Evolutionary conservation across 768 basidiomycete species (phyloP).

Genomic region (Rhodotorula graminis): DNA sequence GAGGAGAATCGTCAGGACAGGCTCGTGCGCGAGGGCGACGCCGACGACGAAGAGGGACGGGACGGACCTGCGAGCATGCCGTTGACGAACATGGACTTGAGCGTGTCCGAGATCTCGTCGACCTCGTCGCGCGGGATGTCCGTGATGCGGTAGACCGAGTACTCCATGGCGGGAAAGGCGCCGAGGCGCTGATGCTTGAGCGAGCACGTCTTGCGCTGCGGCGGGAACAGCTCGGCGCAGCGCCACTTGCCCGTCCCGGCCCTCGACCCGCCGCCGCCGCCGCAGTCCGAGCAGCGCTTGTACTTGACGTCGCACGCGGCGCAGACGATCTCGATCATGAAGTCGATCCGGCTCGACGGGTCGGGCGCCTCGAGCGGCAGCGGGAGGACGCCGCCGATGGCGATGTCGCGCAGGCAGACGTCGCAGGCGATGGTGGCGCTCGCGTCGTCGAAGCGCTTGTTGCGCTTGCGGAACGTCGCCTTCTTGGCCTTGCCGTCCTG

Average conservation of each 20-base stretch:
- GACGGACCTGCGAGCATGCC: slow-evolving; percentile 15
- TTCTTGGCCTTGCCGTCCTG: neutral
- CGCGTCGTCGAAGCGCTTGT: slow-evolving; percentile 12
- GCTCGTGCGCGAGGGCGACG: too few relatives aligned
- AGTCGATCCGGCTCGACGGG: slow-evolving; percentile 8
- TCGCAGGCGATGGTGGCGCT: slow-evolving; percentile 21
- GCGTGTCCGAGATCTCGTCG: slow-evolving; percentile 5
- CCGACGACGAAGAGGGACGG: neutral
- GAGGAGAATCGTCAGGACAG: too few relatives aligned
- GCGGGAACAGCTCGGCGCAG: slow-evolving; percentile 46
- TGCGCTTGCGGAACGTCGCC: slow-evolving; percentile 23
- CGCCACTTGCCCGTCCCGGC: slow-evolving; percentile 48
- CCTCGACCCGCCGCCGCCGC: slow-evolving; percentile 46
- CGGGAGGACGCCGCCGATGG: slow-evolving; percentile 27
- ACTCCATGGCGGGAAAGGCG: slow-evolving; percentile 20
- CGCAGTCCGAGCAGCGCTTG: slow-evolving; percentile 38
- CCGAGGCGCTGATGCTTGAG: slow-evolving; percentile 44
- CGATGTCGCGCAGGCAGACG: slow-evolving; percentile 29
- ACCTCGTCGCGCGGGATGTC: slow-evolving; percentile 24
- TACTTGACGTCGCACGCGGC: slow-evolving; percentile 21
- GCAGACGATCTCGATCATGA: slow-evolving; percentile 32
- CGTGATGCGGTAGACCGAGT: slow-evolving; percentile 10
- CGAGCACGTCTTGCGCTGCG: slow-evolving; percentile 46
- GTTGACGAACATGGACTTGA: slow-evolving; percentile 20
- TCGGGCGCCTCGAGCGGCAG: slow-evolving; percentile 16